A percentile compares a stretch with the other conserved stretches of the same genome.
Evolutionary conservation across 352 stramenopile genomes (phyloP).

Genomic region (Elongisporangium prolatum): DNA sequence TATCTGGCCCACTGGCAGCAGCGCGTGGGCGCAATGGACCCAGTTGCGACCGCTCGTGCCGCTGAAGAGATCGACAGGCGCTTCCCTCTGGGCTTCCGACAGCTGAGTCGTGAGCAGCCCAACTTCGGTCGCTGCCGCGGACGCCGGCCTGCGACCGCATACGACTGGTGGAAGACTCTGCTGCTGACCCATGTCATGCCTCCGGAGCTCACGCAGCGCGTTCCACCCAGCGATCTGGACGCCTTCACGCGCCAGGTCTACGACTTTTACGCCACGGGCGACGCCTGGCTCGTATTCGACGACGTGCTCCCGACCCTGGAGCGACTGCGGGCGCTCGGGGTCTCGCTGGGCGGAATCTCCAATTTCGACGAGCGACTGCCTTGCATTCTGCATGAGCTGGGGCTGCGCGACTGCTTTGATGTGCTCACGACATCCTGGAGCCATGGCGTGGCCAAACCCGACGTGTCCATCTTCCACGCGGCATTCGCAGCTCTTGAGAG

Average conservation of each 20-base stretch:
- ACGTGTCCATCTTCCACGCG: constrained; percentile 46
- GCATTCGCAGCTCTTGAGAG: constrained; percentile 33
- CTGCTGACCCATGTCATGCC: constrained; percentile 37
- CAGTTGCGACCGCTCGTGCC: constrained; percentile 7
- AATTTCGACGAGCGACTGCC: constrained; percentile 78
- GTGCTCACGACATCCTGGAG: constrained; percentile 59
- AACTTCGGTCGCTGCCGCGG: constrained; percentile 43
- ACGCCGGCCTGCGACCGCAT: constrained; percentile 13
- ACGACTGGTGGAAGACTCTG: constrained; percentile 53
- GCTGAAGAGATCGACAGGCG: constrained; percentile 15
- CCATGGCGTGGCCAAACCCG: constrained; percentile 43
- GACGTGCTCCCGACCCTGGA: constrained; percentile 43
- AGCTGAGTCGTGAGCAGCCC: constrained; percentile 14
- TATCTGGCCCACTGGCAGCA: constrained; percentile 47
- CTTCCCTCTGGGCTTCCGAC: constrained; percentile 43
- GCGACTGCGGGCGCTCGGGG: constrained; percentile 9
- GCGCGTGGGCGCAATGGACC: constrained; percentile 14
- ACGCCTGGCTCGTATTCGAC: constrained; percentile 59
- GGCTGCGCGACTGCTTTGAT: constrained; percentile 41
- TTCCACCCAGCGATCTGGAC: constrained; percentile 8
- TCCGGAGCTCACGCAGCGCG: constrained; percentile 9
- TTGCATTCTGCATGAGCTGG: constrained; percentile 31
- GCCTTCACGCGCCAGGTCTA: constrained; percentile 48
- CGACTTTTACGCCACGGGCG: constrained; percentile 34
- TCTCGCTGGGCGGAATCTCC: constrained; percentile 61